Evolutionary conservation across 2,329 filamentous ascomycete species (phyloP).

Genomic region (Leptographium wingfieldii): DNA sequence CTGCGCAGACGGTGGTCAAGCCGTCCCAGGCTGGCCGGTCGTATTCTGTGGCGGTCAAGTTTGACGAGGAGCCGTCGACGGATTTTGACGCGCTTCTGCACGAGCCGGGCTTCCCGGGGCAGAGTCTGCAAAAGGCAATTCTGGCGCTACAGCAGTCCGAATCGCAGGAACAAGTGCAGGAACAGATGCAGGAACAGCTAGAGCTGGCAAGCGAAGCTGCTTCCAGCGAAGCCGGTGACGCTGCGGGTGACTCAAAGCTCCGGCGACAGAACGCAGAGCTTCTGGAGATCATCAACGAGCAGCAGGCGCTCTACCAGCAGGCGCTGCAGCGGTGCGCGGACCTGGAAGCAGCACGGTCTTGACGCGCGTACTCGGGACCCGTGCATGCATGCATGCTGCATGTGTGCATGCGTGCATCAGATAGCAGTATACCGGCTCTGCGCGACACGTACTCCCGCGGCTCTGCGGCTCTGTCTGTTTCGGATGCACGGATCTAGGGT

Average conservation of each 20-base stretch:
- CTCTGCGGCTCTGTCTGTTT: neutral
- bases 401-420: no score
- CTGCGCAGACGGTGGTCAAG: slow-evolving; percentile 55
- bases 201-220: neutral
- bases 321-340: slow-evolving; percentile 18
- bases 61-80: slow-evolving; percentile 29
- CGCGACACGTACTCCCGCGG: no score
- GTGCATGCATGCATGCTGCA: neutral
- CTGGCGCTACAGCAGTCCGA: slow-evolving; percentile 27
- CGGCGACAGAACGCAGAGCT: slow-evolving; percentile 25
- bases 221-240: neutral
- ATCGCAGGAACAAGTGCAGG: slow-evolving; percentile 13
- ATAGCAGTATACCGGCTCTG: neutral
- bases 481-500: neutral
- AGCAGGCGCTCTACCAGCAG: slow-evolving; percentile 22
- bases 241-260: slow-evolving; percentile 21
- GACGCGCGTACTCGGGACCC: neutral
- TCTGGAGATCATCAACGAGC: slow-evolving; percentile 26
- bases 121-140: slow-evolving; percentile 37
- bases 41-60: slow-evolving; percentile 54
- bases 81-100: slow-evolving; percentile 31
- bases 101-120: slow-evolving; percentile 32
- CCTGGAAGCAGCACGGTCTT: slow-evolving; percentile 12
- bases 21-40: slow-evolving; percentile 56
- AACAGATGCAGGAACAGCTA: neutral